These are phyloP conservation scores for Senna siamea DNA, from an alignment of 306 rosid genomes.

Conservation along the genomic window DNA sequence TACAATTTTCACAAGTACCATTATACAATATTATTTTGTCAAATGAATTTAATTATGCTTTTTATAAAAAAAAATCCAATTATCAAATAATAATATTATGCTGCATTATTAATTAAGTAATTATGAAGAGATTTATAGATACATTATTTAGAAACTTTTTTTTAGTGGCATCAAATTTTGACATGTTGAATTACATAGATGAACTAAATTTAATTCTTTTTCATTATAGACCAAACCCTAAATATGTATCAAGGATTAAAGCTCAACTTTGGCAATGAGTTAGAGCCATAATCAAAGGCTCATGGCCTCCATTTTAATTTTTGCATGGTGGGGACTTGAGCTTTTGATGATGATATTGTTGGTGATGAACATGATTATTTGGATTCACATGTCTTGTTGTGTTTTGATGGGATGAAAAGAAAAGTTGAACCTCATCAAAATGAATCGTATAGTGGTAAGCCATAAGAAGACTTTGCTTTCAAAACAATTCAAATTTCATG, in stretches of 20 bases:
- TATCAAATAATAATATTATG: no score
- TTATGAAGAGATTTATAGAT: no score
- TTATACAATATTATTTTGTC: no score
- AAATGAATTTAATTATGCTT: no score
- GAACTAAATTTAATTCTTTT: no score
- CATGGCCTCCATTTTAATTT: background rate
- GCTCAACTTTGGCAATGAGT: conserved; percentile 5
- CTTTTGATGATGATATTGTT: background rate
- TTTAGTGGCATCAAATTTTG: no score
- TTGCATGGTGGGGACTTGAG: conserved; percentile 30
- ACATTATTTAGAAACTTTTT: no score
- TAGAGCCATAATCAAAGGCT: conserved; percentile 9
- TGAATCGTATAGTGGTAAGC: background rate
- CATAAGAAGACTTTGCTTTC: conserved; percentile 19
- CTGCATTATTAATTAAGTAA: no score
- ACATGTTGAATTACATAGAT: no score
- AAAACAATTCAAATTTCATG: conserved; percentile 13
- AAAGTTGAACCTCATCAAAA: background rate
- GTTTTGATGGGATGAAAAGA: background rate
- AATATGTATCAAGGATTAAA: background rate
- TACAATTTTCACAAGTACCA: no score
- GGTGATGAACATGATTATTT: conserved; percentile 42
- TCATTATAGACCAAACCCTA: no score
- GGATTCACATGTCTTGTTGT: conserved; percentile 27
- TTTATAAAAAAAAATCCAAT: no score